phyloP scores from a whole-genome alignment of 2,329 filamentous ascomycete species.

The Neocucurbitaria cava region DNA sequence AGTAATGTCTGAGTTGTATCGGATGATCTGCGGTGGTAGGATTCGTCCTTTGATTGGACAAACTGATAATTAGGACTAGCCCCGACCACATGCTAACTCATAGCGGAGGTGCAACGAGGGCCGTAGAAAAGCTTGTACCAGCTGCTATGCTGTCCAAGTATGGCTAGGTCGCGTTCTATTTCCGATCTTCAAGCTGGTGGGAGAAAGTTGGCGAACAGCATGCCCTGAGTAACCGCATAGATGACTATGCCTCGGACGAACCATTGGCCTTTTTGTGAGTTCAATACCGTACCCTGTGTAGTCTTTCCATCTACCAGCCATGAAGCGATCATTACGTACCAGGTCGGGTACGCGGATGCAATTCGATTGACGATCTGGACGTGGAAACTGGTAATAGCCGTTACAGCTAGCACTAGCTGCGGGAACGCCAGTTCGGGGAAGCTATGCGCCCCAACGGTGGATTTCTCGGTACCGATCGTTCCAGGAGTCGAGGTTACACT shows the following conservation, averaged over 20 bases:
- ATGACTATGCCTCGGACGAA: slow-evolving; percentile 67
- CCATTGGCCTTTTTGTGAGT: slow-evolving; percentile 15
- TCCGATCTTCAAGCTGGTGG: slow-evolving; percentile 74
- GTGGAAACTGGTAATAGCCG: slow-evolving; percentile 83
- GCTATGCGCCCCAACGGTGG: slow-evolving; percentile 9
- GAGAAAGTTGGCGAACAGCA: slow-evolving; percentile 86
- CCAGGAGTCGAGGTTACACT: slow-evolving; percentile 20
- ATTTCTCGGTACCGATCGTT: slow-evolving; percentile 9
- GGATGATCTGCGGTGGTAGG: no score
- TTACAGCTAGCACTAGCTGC: slow-evolving; percentile 73
- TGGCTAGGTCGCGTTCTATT: background rate
- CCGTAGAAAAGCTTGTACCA: background rate
- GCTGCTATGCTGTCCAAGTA: background rate
- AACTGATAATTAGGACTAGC: background rate
- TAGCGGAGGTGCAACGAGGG: background rate
- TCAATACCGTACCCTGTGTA: background rate
- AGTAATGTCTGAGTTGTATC: no score
- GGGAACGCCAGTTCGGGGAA: slow-evolving; percentile 66
- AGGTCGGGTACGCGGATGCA: slow-evolving; percentile 85
- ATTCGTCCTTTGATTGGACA: no score
- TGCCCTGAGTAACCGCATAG: slow-evolving; percentile 83
- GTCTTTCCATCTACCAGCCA: slow-evolving; percentile 21
- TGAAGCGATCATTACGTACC: slow-evolving; percentile 81
- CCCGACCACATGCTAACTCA: background rate
- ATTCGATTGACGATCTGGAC: slow-evolving; percentile 93